Conservation (phyloP, 192 early-diverging fungal genomes). For the Entophlyctis luteolus region DNA sequence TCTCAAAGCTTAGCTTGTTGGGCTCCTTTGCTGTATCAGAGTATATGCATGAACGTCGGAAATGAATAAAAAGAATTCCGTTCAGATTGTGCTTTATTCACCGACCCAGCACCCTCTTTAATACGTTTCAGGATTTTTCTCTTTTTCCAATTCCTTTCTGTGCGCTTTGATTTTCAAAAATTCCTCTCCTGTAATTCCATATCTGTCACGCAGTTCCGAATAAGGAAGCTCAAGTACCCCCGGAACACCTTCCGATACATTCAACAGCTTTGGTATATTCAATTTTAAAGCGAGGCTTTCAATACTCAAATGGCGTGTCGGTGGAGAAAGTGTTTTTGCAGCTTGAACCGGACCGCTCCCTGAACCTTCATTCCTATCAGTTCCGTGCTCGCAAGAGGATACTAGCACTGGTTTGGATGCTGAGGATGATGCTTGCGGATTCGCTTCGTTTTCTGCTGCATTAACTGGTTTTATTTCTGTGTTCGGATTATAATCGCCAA, state of each 20-base stretch:
- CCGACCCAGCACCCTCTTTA: too few relatives aligned
- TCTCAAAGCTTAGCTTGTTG: too few relatives aligned
- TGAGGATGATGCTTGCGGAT: neutral
- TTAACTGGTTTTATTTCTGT: neutral
- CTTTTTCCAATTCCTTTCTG: conserved; percentile 8
- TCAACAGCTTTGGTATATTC: conserved; percentile 1
- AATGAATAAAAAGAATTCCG: too few relatives aligned
- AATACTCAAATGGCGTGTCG: neutral
- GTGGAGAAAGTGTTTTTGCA: neutral
- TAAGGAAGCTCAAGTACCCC: neutral
- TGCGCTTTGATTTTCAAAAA: conserved; percentile 17
- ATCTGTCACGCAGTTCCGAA: conserved; percentile 4
- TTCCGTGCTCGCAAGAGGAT: neutral
- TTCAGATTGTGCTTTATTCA: too few relatives aligned
- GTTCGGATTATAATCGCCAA: neutral
- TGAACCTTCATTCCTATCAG: too few relatives aligned
- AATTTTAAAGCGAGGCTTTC: conserved; percentile 6
- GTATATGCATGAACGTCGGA: too few relatives aligned
- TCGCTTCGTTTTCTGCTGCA: neutral
- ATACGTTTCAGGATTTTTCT: too few relatives aligned
- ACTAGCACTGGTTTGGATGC: neutral
- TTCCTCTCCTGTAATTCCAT: conserved; percentile 3
- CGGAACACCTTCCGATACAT: neutral
- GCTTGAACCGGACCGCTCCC: neutral
- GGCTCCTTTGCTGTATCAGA: too few relatives aligned